Evolutionary conservation across 1,284 basidiomycete species (phyloP).

Genomic region (Schizophyllum commune): DNA sequence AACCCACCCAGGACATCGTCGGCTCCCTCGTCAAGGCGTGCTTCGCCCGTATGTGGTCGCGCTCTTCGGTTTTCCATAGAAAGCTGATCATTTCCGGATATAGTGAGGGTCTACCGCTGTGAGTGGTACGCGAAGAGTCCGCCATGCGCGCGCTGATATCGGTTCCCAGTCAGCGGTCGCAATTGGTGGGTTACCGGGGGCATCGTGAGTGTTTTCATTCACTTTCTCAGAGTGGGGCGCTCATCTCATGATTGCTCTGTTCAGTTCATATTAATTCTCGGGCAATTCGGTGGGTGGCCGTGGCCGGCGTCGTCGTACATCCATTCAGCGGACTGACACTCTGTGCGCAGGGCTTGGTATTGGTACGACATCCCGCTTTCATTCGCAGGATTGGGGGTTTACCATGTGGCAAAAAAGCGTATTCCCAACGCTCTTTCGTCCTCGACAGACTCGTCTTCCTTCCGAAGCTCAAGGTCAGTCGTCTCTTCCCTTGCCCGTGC

Average conservation of each 20-base stretch:
- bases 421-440: constrained; percentile 3
- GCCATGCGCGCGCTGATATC: neutral
- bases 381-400: neutral
- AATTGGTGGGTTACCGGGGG: constrained; percentile 35
- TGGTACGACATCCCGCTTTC: constrained; percentile 7
- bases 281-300: neutral
- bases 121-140: constrained; percentile 15
- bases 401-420: neutral
- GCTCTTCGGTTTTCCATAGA: neutral
- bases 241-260: constrained; percentile 25
- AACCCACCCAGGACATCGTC: neutral
- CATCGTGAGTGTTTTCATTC: constrained; percentile 31
- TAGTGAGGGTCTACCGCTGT: constrained; percentile 54
- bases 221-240: neutral
- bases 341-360: constrained; percentile 15
- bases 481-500: neutral
- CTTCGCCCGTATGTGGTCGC: neutral
- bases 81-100: neutral
- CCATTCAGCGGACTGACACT: neutral
- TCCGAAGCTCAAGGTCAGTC: constrained; percentile 16
- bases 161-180: constrained; percentile 39
- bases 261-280: constrained; percentile 2
- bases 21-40: neutral
- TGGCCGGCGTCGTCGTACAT: neutral
- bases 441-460: constrained; percentile 10